These are phyloP conservation scores for Geotrichum citri-aurantii DNA, from an alignment of 1,139 yeast genomes.

Conservation along the genomic window DNA sequence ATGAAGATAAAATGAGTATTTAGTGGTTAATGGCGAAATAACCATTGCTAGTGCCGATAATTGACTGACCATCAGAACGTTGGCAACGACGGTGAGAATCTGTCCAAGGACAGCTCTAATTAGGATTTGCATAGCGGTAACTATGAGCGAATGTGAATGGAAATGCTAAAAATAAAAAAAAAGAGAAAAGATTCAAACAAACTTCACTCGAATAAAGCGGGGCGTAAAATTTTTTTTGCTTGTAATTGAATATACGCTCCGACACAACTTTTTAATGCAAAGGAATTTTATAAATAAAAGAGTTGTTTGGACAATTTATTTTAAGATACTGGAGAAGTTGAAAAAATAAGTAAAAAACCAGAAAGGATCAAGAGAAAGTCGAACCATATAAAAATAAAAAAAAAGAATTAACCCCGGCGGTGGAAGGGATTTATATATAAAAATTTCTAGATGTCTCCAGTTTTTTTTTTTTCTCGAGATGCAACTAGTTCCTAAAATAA, in stretches of 20 bases:
- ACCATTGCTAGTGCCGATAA: conserved; percentile 11
- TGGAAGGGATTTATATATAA: background rate
- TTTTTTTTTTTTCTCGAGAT: background rate
- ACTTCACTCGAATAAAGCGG: background rate
- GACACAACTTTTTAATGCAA: background rate
- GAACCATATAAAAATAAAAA: no score
- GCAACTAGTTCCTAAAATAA: background rate
- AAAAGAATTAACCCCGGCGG: no score
- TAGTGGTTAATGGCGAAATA: conserved; percentile 16
- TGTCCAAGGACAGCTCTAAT: conserved; percentile 15
- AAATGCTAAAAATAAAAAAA: background rate
- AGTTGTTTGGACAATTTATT: background rate
- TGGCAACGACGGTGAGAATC: conserved; percentile 15
- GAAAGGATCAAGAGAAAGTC: no score
- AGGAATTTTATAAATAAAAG: background rate
- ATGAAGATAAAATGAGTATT: conserved; percentile 12
- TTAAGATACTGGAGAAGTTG: background rate
- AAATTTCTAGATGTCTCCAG: background rate
- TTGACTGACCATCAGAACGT: conserved; percentile 11
- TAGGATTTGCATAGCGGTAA: conserved; percentile 9
- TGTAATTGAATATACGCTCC: background rate
- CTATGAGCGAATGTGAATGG: background rate
- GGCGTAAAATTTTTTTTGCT: background rate
- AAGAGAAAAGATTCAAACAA: background rate
- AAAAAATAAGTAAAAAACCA: background rate